phyloP scores from a whole-genome alignment of 805 yeast genomes.

The Pichia cephalocereana region DNA sequence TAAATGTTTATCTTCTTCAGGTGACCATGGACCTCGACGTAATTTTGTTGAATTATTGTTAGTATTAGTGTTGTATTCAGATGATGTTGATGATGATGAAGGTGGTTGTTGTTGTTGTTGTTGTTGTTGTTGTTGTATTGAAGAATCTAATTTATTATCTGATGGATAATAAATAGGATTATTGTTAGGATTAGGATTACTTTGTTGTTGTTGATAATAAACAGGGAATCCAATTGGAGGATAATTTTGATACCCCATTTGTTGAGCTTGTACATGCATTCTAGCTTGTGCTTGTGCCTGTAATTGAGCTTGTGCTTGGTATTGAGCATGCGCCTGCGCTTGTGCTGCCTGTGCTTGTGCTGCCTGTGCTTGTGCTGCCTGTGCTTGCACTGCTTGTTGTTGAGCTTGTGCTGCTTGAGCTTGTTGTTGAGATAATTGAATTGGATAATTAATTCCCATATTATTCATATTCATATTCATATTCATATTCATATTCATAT shows the following conservation, averaged over 20 bases:
- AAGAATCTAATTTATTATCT: no score
- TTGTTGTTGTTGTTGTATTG: not conserved
- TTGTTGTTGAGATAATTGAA: not conserved
- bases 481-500: no score
- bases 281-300: not conserved
- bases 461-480: no score
- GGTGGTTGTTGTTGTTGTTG: not conserved
- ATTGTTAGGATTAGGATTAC: no score
- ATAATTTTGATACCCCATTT: conserved; percentile 2
- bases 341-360: not conserved
- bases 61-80: not conserved
- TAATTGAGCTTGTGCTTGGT: conserved; percentile 1
- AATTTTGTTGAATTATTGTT: conserved; percentile 8
- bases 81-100: not conserved
- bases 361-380: conserved; percentile 4
- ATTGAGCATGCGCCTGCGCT: not conserved
- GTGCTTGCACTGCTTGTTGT: conserved; percentile 1
- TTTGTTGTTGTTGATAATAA: not conserved
- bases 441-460: no score
- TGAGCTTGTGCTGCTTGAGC: conserved; percentile 5
- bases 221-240: not conserved
- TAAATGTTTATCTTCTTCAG: conserved; percentile 69
- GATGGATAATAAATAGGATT: no score
- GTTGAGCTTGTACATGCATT: not conserved
- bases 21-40: conserved; percentile 84